These are phyloP conservation scores for Gypsophila paniculata DNA, from an alignment of 179 eudicot species.

Conservation along the genomic window DNA sequence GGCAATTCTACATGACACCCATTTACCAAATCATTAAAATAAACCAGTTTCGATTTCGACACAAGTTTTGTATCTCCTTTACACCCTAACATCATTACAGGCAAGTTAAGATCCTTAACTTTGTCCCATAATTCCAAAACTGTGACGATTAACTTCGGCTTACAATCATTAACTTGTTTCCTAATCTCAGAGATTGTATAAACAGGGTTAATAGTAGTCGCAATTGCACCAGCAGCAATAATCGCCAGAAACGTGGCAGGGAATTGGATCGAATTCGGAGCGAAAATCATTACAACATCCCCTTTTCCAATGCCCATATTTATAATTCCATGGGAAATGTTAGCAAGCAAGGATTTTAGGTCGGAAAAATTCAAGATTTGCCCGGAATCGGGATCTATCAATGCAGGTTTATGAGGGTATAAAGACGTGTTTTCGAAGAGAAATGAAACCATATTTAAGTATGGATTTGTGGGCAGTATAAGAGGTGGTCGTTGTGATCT, in stretches of 20 bases:
- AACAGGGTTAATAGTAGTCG: slow-evolving; percentile 58
- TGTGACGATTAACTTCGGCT: slow-evolving; percentile 49
- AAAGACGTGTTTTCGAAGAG: slow-evolving; percentile 49
- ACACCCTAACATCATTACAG: slow-evolving; percentile 34
- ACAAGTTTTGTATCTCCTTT: background rate
- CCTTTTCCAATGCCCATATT: slow-evolving; percentile 44
- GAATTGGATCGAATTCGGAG: slow-evolving; percentile 67
- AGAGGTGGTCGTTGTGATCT: slow-evolving; percentile 49
- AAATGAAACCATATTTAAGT: slow-evolving; percentile 46
- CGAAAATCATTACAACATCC: slow-evolving; percentile 61
- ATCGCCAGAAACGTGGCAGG: slow-evolving; percentile 51
- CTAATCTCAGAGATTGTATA: slow-evolving; percentile 53
- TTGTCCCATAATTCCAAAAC: slow-evolving; percentile 39
- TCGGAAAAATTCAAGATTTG: slow-evolving; percentile 44
- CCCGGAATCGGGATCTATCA: slow-evolving; percentile 53
- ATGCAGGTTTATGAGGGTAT: slow-evolving; percentile 48
- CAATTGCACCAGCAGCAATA: slow-evolving; percentile 61
- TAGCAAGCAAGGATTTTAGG: slow-evolving; percentile 47
- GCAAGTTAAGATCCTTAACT: slow-evolving; percentile 41
- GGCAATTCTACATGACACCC: slow-evolving; percentile 32
- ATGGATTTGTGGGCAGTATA: slow-evolving; percentile 31
- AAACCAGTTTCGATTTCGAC: slow-evolving; percentile 23
- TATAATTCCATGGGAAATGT: slow-evolving; percentile 41
- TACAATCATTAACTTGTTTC: slow-evolving; percentile 58
- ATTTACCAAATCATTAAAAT: slow-evolving; percentile 33